Base-by-base conservation (phyloP, 192 early-diverging fungal species). In the Coemansia sp. region DNA sequence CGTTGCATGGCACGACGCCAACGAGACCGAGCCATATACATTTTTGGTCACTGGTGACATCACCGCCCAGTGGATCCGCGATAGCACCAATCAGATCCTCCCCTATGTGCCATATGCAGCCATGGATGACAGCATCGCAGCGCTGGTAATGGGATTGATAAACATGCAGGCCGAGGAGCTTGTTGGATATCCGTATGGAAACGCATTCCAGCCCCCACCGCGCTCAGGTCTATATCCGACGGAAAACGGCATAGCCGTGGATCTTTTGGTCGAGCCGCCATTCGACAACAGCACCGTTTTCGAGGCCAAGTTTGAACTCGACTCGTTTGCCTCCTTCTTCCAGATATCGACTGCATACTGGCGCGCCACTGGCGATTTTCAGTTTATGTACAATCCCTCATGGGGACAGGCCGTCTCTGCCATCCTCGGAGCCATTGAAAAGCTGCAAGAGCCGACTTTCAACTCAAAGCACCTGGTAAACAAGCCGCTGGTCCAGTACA, bases 21-120 rank as follows among this genome's bases (percentile, higher is more conserved):
- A 68, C 32, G 20, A 56, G 6, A 51, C 69, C n/a, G 52, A 42
- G 30, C 83, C 84, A 22, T 82, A 81, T 23, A 81, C 87, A 1
- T 89, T 90, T 68, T 60, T 90, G 9, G 81, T 90, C 1, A 90
- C 89, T 0, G 89, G 89, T 24, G 89, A 90, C 60, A 90, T 78
- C 20, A 78, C 66, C 0, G 89, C 89, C 20, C 88, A 89, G 82
- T 90, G 89, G 89, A 75, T 89, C 5, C 83, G 89, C 30, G 89
- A 90, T 67, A 86, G 85, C 20, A 75, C 88, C 13, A 87, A 90
- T 72, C 88, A 90, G 61, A 67, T 90, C 1, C 51, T 76, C 16
- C 85, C 87, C 0, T 87, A 87, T 56, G 30, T 86, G 25, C 64
- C 67, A 10, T 82, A 84, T 25, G 54, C 76, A 19, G 34, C 60